These are phyloP conservation scores for Mycena filopes DNA, from an alignment of 768 basidiomycete genomes.

Conservation along the genomic window DNA sequence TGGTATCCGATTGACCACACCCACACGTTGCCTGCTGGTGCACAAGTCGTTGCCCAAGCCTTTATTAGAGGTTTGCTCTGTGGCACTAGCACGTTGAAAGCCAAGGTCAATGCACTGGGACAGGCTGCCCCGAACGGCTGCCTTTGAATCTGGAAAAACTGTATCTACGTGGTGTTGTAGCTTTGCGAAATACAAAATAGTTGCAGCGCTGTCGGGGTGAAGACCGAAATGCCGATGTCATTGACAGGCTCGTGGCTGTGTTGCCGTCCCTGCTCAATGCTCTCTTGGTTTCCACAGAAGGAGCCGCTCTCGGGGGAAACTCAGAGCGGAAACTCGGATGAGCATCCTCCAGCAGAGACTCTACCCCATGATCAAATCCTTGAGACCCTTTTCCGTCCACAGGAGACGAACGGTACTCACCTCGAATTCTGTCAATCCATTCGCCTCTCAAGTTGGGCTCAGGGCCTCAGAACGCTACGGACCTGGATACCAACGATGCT, in stretches of 20 bases:
- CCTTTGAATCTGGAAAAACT: constrained; percentile 12
- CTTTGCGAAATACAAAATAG: too few relatives aligned
- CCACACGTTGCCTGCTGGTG: constrained; percentile 56
- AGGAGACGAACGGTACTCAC: constrained; percentile 18
- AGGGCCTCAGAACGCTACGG: constrained; percentile 3
- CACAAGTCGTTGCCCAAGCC: constrained; percentile 58
- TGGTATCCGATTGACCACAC: constrained; percentile 60
- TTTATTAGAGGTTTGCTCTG: constrained; percentile 60
- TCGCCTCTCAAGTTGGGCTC: constrained; percentile 5
- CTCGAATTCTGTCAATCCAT: constrained; percentile 15
- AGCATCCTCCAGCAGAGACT: background rate
- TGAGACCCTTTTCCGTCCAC: constrained; percentile 12
- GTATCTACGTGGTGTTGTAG: too few relatives aligned
- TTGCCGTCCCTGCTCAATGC: background rate
- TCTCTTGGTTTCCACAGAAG: constrained; percentile 26
- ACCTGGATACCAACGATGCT: constrained; percentile 22
- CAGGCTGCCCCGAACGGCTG: constrained; percentile 43
- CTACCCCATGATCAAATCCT: constrained; percentile 30
- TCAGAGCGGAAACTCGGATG: background rate
- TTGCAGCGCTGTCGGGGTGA: too few relatives aligned
- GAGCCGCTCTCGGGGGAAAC: background rate
- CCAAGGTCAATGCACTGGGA: constrained; percentile 49
- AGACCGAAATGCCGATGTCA: too few relatives aligned
- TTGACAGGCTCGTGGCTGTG: too few relatives aligned
- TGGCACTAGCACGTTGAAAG: constrained; percentile 46